A percentile compares a stretch with the other conserved stretches of the same genome.
These are phyloP conservation scores for Artemisia annua DNA, from an alignment of 129 eudicot species.

Conservation along the genomic window DNA sequence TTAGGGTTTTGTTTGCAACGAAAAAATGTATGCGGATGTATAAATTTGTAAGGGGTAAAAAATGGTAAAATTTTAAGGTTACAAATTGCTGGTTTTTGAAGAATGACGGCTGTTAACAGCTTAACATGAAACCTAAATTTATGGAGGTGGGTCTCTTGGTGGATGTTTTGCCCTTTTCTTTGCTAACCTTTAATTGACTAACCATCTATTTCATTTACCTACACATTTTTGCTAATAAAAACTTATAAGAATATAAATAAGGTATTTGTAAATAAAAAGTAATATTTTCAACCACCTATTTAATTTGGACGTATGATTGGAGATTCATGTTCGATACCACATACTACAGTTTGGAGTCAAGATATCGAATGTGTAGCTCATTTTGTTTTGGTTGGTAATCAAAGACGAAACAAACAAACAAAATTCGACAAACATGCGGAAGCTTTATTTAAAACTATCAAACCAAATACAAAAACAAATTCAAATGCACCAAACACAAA, in stretches of 20 bases:
- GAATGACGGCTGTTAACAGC: constrained; percentile 22
- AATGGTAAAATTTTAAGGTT: constrained; percentile 15
- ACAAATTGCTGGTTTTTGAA: constrained; percentile 32
- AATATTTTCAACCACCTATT: neutral
- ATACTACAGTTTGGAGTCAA: too few relatives aligned
- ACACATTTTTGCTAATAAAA: neutral
- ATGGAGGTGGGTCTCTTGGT: constrained; percentile 38
- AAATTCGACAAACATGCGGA: too few relatives aligned
- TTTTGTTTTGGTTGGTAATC: too few relatives aligned
- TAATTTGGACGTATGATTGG: too few relatives aligned
- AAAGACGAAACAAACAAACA: too few relatives aligned
- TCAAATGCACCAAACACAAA: too few relatives aligned
- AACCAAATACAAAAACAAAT: too few relatives aligned
- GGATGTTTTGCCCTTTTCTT: constrained; percentile 45
- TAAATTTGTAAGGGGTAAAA: neutral
- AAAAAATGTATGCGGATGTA: too few relatives aligned
- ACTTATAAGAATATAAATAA: neutral
- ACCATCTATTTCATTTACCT: constrained; percentile 16
- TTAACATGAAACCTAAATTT: constrained; percentile 24
- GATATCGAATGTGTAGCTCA: too few relatives aligned
- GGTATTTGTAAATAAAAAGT: neutral
- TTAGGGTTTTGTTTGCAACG: too few relatives aligned
- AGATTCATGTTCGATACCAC: too few relatives aligned
- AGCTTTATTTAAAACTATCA: too few relatives aligned
- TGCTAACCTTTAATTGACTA: constrained; percentile 42